Conservation (phyloP, 257 asterid species). For the Scutellaria galericulata region DNA sequence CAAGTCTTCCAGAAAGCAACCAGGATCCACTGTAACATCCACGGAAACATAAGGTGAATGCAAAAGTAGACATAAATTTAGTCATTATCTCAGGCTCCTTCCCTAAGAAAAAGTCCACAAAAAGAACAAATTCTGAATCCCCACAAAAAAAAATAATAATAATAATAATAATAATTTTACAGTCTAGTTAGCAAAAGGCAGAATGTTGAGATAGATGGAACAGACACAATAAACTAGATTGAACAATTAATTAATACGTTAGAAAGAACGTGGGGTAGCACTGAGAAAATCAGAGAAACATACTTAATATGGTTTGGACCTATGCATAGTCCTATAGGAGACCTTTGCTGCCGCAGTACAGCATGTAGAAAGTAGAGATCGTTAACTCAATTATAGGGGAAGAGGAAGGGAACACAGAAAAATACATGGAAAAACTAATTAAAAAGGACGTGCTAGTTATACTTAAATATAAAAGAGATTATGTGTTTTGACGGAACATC, state of each 20-base stretch:
- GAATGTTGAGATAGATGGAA: not conserved
- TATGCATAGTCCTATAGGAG: not conserved
- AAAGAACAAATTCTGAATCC: no score
- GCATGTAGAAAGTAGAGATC: not conserved
- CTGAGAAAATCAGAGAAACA: not conserved
- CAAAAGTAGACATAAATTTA: constrained; percentile 17
- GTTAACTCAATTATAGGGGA: not conserved
- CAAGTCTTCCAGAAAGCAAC: constrained; percentile 94
- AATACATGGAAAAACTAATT: not conserved
- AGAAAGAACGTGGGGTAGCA: not conserved
- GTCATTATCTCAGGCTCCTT: constrained; percentile 16
- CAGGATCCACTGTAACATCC: constrained; percentile 70
- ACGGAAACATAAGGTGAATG: constrained; percentile 31
- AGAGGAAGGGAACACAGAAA: not conserved
- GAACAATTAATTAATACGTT: not conserved
- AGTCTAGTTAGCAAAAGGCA: not conserved
- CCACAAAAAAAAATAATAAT: no score
- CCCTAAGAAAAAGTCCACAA: not conserved
- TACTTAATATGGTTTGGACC: not conserved
- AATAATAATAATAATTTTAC: no score
- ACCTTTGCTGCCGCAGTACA: not conserved
- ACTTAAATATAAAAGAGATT: not conserved
- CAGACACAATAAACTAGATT: not conserved
- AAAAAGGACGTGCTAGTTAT: not conserved
- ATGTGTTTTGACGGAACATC: not conserved